Evolutionary conservation across 2,329 filamentous ascomycete genomes (phyloP).

Genomic region (Colletotrichum acutatum): DNA sequence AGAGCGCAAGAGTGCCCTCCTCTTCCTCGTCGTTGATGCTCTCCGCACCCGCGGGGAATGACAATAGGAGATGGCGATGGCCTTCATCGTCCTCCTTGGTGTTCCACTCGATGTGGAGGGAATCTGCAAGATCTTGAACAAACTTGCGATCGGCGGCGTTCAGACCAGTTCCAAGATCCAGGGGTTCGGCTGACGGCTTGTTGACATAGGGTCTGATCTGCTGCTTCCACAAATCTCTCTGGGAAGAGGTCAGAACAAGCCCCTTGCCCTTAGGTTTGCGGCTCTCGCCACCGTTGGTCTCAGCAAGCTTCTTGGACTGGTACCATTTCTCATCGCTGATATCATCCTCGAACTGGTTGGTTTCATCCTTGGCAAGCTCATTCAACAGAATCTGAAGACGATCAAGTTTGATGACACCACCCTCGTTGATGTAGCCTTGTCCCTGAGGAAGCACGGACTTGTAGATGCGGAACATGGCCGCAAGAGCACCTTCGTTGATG

Average conservation of each 20-base stretch:
- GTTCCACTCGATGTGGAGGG: conserved; percentile 66
- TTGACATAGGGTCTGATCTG: conserved; percentile 85
- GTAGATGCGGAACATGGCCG: conserved; percentile 97
- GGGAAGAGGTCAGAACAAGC: conserved; percentile 79
- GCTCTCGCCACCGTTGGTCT: conserved; percentile 66
- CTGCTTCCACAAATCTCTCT: conserved; percentile 84
- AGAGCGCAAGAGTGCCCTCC: conserved; percentile 86
- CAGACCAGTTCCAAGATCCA: conserved; percentile 79
- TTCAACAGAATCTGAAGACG: conserved; percentile 82
- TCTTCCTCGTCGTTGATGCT: conserved; percentile 80
- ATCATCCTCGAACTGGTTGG: conserved; percentile 92
- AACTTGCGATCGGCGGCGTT: conserved; percentile 92
- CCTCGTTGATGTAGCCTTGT: conserved; percentile 96
- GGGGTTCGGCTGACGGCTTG: conserved; percentile 69
- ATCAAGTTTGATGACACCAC: conserved; percentile 88
- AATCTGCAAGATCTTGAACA: conserved; percentile 83
- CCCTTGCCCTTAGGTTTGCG: conserved; percentile 66
- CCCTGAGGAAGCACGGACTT: conserved; percentile 88
- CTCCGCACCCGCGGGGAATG: conserved; percentile 64
- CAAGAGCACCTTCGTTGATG: conserved; percentile 97
- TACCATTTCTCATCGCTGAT: conserved; percentile 92
- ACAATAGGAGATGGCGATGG: conserved; percentile 61
- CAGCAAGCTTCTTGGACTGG: conserved; percentile 82
- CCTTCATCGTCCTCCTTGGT: conserved; percentile 68
- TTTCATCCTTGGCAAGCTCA: conserved; percentile 88